Evolutionary conservation across 2,329 filamentous ascomycete genomes (phyloP).

Genomic region (Lasiodiplodia sp.): DNA sequence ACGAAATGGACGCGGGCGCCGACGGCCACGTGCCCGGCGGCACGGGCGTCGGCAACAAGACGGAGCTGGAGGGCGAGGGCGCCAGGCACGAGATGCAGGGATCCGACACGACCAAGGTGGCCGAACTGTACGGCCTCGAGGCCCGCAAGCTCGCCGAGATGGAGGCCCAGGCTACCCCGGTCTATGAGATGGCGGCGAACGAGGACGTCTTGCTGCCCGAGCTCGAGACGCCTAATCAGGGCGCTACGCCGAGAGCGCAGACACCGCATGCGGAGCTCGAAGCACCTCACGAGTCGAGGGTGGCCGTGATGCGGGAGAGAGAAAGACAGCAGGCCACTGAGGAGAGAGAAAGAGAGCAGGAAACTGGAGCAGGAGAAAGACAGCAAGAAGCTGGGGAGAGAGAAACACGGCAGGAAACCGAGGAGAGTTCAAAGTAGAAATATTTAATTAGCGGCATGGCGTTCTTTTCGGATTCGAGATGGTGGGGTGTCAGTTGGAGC

Average conservation of each 20-base stretch:
- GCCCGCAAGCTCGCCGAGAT: constrained; percentile 19
- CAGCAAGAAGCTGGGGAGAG: not conserved
- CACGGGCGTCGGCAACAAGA: constrained; percentile 3
- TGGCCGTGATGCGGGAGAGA: constrained; percentile 4
- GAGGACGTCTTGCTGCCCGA: constrained; percentile 14
- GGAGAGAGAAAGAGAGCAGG: not conserved
- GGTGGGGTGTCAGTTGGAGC: not conserved
- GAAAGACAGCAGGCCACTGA: not conserved
- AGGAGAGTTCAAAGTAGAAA: not conserved
- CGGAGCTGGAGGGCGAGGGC: constrained; percentile 12
- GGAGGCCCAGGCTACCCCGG: constrained; percentile 1
- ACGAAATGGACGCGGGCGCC: constrained; percentile 16
- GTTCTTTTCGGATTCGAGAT: not conserved
- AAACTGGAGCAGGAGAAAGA: not conserved
- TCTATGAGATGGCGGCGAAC: constrained; percentile 26
- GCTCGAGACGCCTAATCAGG: constrained; percentile 23
- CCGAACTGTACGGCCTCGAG: constrained; percentile 21
- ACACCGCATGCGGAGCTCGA: constrained; percentile 11
- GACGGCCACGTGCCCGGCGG: constrained; percentile 1
- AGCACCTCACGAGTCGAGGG: constrained; percentile 17
- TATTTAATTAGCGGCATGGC: not conserved
- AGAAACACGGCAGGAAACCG: not conserved
- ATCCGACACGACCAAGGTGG: not conserved
- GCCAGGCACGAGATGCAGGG: constrained; percentile 26
- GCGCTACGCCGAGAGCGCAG: not conserved